Evolutionary conservation across 2,329 filamentous ascomycete species (phyloP), one percentile per base, ranked within the genome.

Genomic region (Penicillium sp.): DNA sequence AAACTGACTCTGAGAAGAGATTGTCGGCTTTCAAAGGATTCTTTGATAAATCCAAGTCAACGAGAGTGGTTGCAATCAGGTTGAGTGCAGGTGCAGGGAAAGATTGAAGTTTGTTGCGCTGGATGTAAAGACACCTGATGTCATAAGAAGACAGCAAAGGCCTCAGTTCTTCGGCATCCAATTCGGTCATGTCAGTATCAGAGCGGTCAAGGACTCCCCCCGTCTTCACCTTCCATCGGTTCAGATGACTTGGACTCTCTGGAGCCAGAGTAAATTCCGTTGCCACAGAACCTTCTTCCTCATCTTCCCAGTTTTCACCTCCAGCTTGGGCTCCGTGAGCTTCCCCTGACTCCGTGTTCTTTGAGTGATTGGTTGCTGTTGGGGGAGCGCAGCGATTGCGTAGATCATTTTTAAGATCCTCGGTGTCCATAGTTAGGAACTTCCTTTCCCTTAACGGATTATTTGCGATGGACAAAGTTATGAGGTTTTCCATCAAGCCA

Each of bases 401-500:
- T 45, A 97, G 75, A 45, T 86, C 84, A 43, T 83, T 82, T 72
- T 96, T 96, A 60, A 97, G 77, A 54, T 94, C 89, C 14, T 91
- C 88, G 0, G 89, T 91, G 21, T 82, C 82, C 75, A 95, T 89
- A 0, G 84, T 88, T 14, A 92, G 78, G 63, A 94, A 91, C 68
- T 91, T 96, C 68, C 89, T 91, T 68, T 97, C 91, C 14, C 89
- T 82, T 14, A 99, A 77, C 0, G 94, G 94, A 65, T 99, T 99
- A n/a, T 91, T 91, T 45, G 86, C 86, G 30, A 99, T 78, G 4
- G 87, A 85, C 43, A 97, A 81, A 68, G 86, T 86, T 20, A 85
- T 81, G 9, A 99, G 76, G 46, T 75, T 85, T 5, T 90, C 84
- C 91, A 97, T 96, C 24, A 83, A 77, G 5, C 87, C 88, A 57